Conservation (phyloP, 1,284 basidiomycete species). For the Microbotryum lychnidis-dioicae region DNA sequence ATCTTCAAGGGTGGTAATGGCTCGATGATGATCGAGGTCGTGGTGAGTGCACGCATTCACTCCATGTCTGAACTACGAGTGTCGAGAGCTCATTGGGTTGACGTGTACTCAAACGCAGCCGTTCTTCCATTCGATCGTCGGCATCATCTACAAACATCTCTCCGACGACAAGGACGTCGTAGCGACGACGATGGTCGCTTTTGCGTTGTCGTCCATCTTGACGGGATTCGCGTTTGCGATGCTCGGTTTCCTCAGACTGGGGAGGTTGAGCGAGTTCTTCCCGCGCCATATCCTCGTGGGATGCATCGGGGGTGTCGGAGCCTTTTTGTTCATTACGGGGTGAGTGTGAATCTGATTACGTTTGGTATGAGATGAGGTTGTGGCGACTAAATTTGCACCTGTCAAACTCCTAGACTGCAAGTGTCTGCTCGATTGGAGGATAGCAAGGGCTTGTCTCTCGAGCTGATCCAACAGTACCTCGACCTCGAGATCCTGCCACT, state of each 20-base stretch:
- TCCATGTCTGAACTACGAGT: neutral
- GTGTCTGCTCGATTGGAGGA: conserved; percentile 77
- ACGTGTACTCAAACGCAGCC: conserved; percentile 48
- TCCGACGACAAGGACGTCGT: conserved; percentile 59
- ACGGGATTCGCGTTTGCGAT: conserved; percentile 83
- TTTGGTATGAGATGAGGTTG: neutral
- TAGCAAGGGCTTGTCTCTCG: conserved; percentile 61
- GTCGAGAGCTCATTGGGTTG: too few relatives aligned
- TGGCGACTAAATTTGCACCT: too few relatives aligned
- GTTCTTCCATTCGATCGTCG: conserved; percentile 88
- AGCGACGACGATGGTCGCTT: conserved; percentile 84
- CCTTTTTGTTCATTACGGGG: conserved; percentile 85
- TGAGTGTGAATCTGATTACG: conserved; percentile 39
- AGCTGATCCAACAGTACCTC: conserved; percentile 50
- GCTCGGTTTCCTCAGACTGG: conserved; percentile 75
- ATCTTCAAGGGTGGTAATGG: conserved; percentile 71
- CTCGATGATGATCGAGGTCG: conserved; percentile 98
- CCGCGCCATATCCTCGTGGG: conserved; percentile 91
- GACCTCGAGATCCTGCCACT: conserved; percentile 30
- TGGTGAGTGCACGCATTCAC: conserved; percentile 51
- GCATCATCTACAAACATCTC: conserved; percentile 57
- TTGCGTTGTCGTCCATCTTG: conserved; percentile 78
- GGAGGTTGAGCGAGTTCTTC: conserved; percentile 87
- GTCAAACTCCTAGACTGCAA: conserved; percentile 51
- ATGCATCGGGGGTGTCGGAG: conserved; percentile 92